Conservation (phyloP, 257 asterid genomes). For the Lycium barbarum region DNA sequence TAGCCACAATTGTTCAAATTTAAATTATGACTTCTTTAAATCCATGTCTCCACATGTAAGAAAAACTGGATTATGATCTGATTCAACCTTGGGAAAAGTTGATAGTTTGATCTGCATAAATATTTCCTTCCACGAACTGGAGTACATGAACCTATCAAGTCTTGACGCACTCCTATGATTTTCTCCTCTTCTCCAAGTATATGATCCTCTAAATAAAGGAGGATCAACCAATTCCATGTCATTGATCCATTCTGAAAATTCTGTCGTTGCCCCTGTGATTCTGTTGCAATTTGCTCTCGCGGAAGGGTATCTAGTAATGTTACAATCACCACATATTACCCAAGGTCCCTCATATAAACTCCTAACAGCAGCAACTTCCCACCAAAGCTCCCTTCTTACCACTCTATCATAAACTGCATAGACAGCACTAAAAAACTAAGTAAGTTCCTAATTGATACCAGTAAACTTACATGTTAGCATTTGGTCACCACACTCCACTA, state of each 20-base stretch:
- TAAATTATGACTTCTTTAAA: neutral
- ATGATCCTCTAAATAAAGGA: neutral
- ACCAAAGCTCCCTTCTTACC: neutral
- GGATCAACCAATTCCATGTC: neutral
- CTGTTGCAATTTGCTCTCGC: conserved; percentile 5
- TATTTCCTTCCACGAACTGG: neutral
- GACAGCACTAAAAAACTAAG: neutral
- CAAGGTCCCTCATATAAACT: neutral
- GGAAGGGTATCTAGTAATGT: neutral
- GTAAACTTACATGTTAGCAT: neutral
- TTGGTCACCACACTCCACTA: neutral
- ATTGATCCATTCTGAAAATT: neutral
- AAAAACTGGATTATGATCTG: neutral
- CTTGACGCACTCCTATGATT: conserved; percentile 10
- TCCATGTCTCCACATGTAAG: neutral
- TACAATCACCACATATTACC: neutral
- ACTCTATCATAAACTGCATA: neutral
- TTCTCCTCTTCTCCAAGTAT: neutral
- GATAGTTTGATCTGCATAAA: neutral
- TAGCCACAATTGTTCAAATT: neutral
- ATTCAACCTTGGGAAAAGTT: neutral
- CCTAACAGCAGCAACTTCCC: neutral
- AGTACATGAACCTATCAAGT: neutral
- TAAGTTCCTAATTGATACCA: neutral
- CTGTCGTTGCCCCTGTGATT: neutral